These are phyloP conservation scores for Luvunga scandens DNA, from an alignment of 345 rosid genomes.

Conservation along the genomic window DNA sequence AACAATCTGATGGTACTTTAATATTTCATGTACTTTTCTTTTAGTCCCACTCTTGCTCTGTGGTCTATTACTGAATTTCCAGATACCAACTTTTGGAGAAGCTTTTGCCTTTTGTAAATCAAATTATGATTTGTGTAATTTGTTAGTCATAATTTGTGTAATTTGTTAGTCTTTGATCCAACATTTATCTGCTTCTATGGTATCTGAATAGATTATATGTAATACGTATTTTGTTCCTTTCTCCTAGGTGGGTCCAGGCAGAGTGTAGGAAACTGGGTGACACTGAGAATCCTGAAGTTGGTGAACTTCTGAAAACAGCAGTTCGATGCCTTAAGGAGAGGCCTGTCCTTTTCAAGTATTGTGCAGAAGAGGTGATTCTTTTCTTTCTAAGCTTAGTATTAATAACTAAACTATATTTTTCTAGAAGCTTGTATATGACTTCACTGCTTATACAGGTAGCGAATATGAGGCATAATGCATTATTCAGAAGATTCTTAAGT, in stretches of 20 bases:
- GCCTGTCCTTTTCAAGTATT: slow-evolving; percentile 94
- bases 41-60: neutral
- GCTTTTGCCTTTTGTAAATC: neutral
- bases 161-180: neutral
- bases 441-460: slow-evolving; percentile 61
- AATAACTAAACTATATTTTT: neutral
- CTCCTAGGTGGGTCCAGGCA: slow-evolving; percentile 95
- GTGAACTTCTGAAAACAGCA: slow-evolving; percentile 78
- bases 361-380: slow-evolving; percentile 94
- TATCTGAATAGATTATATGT: neutral
- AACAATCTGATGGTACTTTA: neutral
- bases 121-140: neutral
- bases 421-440: slow-evolving; percentile 9
- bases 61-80: neutral
- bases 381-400: slow-evolving; percentile 11
- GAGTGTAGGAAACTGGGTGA: slow-evolving; percentile 97
- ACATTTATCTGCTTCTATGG: neutral
- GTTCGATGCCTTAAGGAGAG: slow-evolving; percentile 89
- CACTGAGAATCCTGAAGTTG: slow-evolving; percentile 88
- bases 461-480: slow-evolving; percentile 91
- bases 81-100: neutral
- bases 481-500: slow-evolving; percentile 95
- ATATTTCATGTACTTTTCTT: neutral
- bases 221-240: slow-evolving; percentile 12
- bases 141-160: neutral